Evolutionary conservation across 495 filamentous ascomycete species (phyloP).

Genomic region (Lophiostoma macrostomum): DNA sequence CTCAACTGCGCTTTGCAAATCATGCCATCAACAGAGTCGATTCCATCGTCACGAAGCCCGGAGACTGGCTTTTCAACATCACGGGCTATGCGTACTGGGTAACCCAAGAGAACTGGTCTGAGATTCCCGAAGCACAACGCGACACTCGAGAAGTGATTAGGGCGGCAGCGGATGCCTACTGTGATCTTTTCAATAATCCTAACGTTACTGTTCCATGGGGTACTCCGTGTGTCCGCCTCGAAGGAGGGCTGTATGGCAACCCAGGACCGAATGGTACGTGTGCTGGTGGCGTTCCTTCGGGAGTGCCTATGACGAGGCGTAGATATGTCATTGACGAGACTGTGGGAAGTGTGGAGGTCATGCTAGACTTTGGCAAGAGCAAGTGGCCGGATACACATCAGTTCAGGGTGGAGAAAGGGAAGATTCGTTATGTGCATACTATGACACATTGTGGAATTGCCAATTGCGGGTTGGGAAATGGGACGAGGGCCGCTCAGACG

Average conservation of each 20-base stretch:
- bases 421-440: slow-evolving; percentile 50
- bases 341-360: slow-evolving; percentile 21
- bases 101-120: slow-evolving; percentile 44
- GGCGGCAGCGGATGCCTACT: slow-evolving; percentile 50
- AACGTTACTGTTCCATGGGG: slow-evolving; percentile 51
- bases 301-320: slow-evolving; percentile 20
- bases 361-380: slow-evolving; percentile 41
- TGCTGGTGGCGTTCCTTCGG: slow-evolving; percentile 17
- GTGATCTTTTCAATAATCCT: slow-evolving; percentile 48
- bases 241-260: slow-evolving; percentile 45
- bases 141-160: slow-evolving; percentile 49
- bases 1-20: slow-evolving; percentile 47
- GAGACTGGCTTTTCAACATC: slow-evolving; percentile 54
- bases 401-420: slow-evolving; percentile 51
- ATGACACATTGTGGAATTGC: slow-evolving; percentile 27
- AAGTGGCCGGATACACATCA: slow-evolving; percentile 50
- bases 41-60: slow-evolving; percentile 45
- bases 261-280: slow-evolving; percentile 17
- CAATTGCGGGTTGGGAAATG: slow-evolving; percentile 13
- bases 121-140: slow-evolving; percentile 46
- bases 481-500: too few relatives aligned
- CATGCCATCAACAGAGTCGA: slow-evolving; percentile 40
- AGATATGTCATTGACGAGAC: slow-evolving; percentile 29
- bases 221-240: slow-evolving; percentile 43
- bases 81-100: slow-evolving; percentile 47